Percentiles rank a stretch among this genome's conserved stretches.
phyloP scores from a whole-genome alignment of 768 basidiomycete genomes.

The Solioccasus polychromus region DNA sequence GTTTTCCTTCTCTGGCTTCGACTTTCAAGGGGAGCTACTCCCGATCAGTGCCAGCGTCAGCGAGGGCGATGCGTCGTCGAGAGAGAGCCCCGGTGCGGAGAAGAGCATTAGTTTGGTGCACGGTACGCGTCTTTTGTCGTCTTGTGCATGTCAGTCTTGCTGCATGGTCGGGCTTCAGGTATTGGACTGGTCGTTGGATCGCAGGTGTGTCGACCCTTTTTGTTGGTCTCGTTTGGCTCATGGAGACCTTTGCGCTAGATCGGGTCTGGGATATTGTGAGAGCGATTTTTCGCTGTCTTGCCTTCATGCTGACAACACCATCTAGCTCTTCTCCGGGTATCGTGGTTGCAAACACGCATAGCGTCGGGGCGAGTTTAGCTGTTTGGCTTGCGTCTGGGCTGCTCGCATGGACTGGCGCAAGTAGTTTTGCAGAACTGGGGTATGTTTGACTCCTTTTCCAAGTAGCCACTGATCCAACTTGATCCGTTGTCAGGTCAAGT shows the following conservation, averaged over 20 bases:
- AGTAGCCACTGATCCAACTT: not conserved
- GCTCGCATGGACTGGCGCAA: conserved; percentile 93
- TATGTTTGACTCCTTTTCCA: conserved; percentile 37
- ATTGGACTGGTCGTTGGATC: conserved; percentile 80
- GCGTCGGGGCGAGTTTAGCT: conserved; percentile 82
- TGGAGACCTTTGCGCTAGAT: conserved; percentile 44
- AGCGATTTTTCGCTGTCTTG: conserved; percentile 16
- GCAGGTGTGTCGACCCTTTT: conserved; percentile 47
- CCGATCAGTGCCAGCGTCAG: conserved; percentile 77
- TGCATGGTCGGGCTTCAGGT: conserved; percentile 41
- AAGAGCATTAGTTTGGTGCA: conserved; percentile 77
- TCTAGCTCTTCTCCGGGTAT: conserved; percentile 88
- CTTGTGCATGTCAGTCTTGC: conserved; percentile 1
- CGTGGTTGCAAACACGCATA: conserved; percentile 83
- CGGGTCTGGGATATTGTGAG: conserved; percentile 92
- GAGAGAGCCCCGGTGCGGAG: conserved; percentile 55
- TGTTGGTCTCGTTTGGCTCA: not conserved
- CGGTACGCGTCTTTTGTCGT: conserved; percentile 43
- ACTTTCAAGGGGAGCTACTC: conserved; percentile 74
- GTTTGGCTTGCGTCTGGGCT: conserved; percentile 86
- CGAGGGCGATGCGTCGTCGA: conserved; percentile 53
- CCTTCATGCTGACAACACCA: conserved; percentile 1
- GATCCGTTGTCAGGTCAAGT: conserved; percentile 24
- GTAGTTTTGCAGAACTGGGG: conserved; percentile 90
- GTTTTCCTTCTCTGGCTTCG: conserved; percentile 72